Percentiles rank a stretch among this genome's conserved stretches.
Conservation (phyloP, 495 filamentous ascomycete species). For the Neurospora discreta region DNA sequence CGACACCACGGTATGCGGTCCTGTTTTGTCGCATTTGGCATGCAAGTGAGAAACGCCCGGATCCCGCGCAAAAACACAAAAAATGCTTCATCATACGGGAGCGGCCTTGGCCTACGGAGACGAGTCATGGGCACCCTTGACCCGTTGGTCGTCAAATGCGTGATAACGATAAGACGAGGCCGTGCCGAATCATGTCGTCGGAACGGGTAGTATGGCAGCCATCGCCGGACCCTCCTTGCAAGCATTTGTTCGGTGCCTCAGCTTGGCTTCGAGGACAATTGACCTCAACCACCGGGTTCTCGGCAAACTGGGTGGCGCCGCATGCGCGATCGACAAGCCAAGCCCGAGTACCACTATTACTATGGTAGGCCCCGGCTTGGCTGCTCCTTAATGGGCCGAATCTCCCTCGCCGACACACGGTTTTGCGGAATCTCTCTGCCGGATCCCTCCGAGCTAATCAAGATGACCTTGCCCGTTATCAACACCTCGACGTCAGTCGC, state of each 20-base stretch:
- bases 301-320: neutral
- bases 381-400: neutral
- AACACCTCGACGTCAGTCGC: neutral
- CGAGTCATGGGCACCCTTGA: neutral
- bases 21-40: neutral
- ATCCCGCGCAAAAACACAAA: neutral
- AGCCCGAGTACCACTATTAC: neutral
- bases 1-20: neutral
- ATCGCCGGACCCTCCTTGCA: neutral
- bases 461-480: neutral
- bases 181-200: neutral
- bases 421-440: neutral
- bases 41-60: neutral
- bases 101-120: neutral
- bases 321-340: neutral
- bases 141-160: neutral
- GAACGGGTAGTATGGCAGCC: neutral
- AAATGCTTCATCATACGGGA: neutral
- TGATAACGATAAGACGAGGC: neutral
- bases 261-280: neutral
- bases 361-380: neutral
- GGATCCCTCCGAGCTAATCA: neutral
- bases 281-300: neutral
- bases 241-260: neutral
- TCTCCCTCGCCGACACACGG: neutral